Base-by-base conservation (phyloP, 2,329 filamentous ascomycete species). In the Ophiobolus disseminans region DNA sequence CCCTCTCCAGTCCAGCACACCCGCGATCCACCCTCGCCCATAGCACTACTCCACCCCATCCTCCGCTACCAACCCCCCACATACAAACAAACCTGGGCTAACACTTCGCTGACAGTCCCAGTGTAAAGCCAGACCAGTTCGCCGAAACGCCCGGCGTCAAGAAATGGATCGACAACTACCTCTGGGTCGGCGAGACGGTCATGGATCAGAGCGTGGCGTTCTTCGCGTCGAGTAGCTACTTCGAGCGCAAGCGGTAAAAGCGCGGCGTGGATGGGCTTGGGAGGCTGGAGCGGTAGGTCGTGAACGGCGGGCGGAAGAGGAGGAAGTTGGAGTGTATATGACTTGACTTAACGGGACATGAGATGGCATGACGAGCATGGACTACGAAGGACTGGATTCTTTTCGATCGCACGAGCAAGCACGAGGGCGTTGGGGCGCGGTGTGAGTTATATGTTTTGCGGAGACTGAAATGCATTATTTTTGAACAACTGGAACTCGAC, bases 141-240 rank as follows among this genome's bases (percentile, higher is more conserved):
- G 83, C 88, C 71, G 90, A 95, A 49, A 93, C 86, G 74, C 89
- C 90, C 73, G 88, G 92, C 55, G 76, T 94, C 62, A 87, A 88
- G 72, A 87, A 86, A 68, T 97, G 92, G 91, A 85, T 97, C 60
- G 88, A 93, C 69, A 93, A 88, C 73, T 97, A 97, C 74, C 86
- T 97, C 34, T 91, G 91, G 55, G 87, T 97, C 14, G 94, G 94
- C 64, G 94, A 99, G 79, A 96, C 91, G 85, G 89, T 97, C 58
- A 96, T 99, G 91, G 94, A 99, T 75, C 89, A 95, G 78, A 95
- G 91, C 22, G 91, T 97, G 23, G 92, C 92, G 31, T 84, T 97
- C 48, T 90, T 96, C 72, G 89, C 91, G 32, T 87, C 89, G 39
- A 95, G 90, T 70, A 84, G 87, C 51, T 99, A 86, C 77, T 99